Conservation (phyloP, 192 early-diverging fungal genomes). For the Thoreauomyces humboldtii region DNA sequence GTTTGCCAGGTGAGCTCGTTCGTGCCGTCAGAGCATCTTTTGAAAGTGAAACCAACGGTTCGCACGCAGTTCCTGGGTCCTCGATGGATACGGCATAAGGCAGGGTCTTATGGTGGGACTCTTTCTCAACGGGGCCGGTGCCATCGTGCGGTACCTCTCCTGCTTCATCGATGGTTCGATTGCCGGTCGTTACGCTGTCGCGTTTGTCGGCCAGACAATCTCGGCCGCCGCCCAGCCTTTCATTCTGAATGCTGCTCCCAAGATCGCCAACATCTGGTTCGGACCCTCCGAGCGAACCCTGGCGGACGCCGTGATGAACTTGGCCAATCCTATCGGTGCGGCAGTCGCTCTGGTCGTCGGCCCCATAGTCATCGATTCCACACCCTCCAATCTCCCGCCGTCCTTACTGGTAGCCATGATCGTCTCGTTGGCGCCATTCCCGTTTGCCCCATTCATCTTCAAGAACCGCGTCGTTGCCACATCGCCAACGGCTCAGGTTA, state of each 20-base stretch:
- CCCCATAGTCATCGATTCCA: slow-evolving; percentile 1
- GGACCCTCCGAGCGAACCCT: slow-evolving; percentile 1
- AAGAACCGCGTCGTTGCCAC: too few species aligned
- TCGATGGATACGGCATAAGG: slow-evolving; percentile 1
- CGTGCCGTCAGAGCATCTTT: too few species aligned
- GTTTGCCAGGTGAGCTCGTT: background rate
- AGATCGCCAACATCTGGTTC: slow-evolving; percentile 14
- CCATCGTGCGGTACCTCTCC: background rate
- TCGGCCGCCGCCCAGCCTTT: slow-evolving; percentile 10
- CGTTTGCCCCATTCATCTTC: slow-evolving; percentile 9
- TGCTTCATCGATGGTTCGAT: background rate
- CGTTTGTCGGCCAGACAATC: slow-evolving; percentile 10
- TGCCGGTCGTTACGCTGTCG: slow-evolving; percentile 5
- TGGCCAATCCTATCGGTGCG: slow-evolving; percentile 18
- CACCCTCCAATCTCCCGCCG: slow-evolving; percentile 1
- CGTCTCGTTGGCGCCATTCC: background rate
- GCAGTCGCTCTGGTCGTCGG: slow-evolving; percentile 11
- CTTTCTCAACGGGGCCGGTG: background rate
- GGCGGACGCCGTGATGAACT: slow-evolving; percentile 16
- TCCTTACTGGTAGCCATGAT: background rate
- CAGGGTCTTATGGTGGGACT: background rate
- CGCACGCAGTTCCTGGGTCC: background rate
- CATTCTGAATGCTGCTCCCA: slow-evolving; percentile 13
- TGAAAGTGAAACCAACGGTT: too few species aligned
- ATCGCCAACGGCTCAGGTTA: background rate